These are phyloP conservation scores for Emmonsia crescens DNA, from an alignment of 2,329 filamentous ascomycete genomes.

Conservation along the genomic window DNA sequence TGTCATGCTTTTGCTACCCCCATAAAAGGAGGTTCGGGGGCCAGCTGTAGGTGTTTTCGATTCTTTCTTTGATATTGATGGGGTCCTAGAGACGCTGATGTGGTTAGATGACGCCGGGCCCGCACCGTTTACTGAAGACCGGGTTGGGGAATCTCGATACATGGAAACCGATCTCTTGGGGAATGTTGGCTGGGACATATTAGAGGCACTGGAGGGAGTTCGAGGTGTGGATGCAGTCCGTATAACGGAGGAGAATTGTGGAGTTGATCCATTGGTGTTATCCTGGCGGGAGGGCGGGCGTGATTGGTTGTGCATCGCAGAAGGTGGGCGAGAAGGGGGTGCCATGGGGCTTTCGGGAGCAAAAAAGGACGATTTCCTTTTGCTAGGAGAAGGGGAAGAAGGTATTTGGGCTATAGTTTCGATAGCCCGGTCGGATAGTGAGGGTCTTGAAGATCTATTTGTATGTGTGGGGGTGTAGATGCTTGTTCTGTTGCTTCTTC, in stretches of 20 bases:
- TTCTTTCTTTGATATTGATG: slow-evolving; percentile 2
- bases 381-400: slow-evolving; percentile 60
- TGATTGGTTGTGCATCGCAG: slow-evolving; percentile 20
- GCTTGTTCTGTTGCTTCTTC: not conserved
- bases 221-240: slow-evolving; percentile 26
- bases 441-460: slow-evolving; percentile 17
- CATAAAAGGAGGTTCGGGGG: slow-evolving; percentile 3
- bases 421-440: slow-evolving; percentile 58
- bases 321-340: slow-evolving; percentile 52
- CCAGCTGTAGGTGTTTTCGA: not conserved
- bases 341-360: slow-evolving; percentile 50
- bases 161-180: slow-evolving; percentile 11
- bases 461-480: slow-evolving; percentile 2
- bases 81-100: not conserved
- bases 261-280: slow-evolving; percentile 44
- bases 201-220: slow-evolving; percentile 16
- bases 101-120: not conserved
- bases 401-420: slow-evolving; percentile 72
- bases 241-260: slow-evolving; percentile 22
- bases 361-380: slow-evolving; percentile 63
- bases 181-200: slow-evolving; percentile 13
- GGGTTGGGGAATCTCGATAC: slow-evolving; percentile 9
- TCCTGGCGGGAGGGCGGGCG: slow-evolving; percentile 38
- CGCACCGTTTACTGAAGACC: not conserved
- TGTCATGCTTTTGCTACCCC: slow-evolving; percentile 40